These are phyloP conservation scores for Mucor ambiguus DNA, from an alignment of 371 early-diverging fungal genomes.

Conservation along the genomic window DNA sequence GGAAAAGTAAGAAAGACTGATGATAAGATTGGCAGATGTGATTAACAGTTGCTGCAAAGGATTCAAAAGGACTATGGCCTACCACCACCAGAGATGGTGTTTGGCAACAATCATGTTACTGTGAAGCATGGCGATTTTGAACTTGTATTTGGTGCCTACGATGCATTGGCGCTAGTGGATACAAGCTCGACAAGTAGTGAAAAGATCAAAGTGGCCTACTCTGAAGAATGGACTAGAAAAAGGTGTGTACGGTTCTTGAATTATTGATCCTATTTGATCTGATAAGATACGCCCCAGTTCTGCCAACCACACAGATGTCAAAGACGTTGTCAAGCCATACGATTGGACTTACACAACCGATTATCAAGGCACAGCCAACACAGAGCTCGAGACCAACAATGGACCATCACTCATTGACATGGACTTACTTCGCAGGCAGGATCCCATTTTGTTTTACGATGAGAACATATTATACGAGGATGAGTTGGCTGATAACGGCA, in stretches of 20 bases:
- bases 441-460: conserved; percentile 91
- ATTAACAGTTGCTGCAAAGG: conserved; percentile 27
- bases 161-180: conserved; percentile 78
- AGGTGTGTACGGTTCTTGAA: conserved; percentile 47
- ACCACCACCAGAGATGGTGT: conserved; percentile 94
- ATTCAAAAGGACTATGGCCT: conserved; percentile 66
- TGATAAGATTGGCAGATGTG: not conserved
- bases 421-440: conserved; percentile 70
- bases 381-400: conserved; percentile 22
- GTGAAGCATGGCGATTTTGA: conserved; percentile 45
- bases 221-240: conserved; percentile 81
- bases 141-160: conserved; percentile 68
- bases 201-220: conserved; percentile 80
- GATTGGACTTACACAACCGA: conserved; percentile 93
- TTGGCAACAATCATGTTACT: conserved; percentile 79
- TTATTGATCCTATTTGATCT: not conserved
- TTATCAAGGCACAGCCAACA: conserved; percentile 67
- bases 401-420: conserved; percentile 64
- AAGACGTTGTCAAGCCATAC: conserved; percentile 85
- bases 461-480: conserved; percentile 93
- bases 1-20: conserved; percentile 53
- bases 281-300: conserved; percentile 26
- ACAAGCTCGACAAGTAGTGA: conserved; percentile 61
- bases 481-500: conserved; percentile 95
- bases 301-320: conserved; percentile 71